Evolutionary conservation across 140 eudicot species (phyloP), one percentile per base, ranked within the genome.

Genomic region (Ambrosia hybrid): DNA sequence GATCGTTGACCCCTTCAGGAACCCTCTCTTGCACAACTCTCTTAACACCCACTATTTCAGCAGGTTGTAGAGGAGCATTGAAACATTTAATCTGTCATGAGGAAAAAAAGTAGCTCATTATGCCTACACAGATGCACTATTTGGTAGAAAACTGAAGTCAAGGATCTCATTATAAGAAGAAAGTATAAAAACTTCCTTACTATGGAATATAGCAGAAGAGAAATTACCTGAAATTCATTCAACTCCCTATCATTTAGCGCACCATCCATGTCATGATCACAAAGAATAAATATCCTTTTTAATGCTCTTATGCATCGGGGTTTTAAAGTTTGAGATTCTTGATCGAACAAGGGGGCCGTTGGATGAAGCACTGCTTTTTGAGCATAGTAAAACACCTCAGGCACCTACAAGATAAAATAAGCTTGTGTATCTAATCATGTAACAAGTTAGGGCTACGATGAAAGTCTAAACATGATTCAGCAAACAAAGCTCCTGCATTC

Each of bases 281-380:
- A 90, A 37, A 90, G 91, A 69, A 88, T 81, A 78, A 93, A 93
- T 72, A 93, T 90, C 73, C 97, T 84, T 74, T 90, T 93, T 76
- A 92, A 68, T 21, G 96, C 96, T 74, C 95, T 85, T 49, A 87
- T 78, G 70, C 97, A 93, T 58, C 95, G 85, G 37, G 99, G 99
- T 76, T 83, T 84, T 57, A 93, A 72, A 62, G 93, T 76, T 70
- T 93, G 99, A 49, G 89, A 84, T 80, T 90, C 97, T 78, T 93
- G 99, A 83, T 93, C 99, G 76, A 93, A 90, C 65, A 93, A 80
- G 21, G 99, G 99, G 46, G 97, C 96, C 13, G 94, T 93, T 57
- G 99, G 99, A 83, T 90, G 97, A 82, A 93, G 96, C 4, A 93
- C 99, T 43, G 97, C 97, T 71, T 88, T 93, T 77, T 93, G 99